Percentiles rank a stretch among this genome's conserved stretches.
phyloP scores from a whole-genome alignment of 1,284 basidiomycete genomes.

The Heliocybe sulcata region DNA sequence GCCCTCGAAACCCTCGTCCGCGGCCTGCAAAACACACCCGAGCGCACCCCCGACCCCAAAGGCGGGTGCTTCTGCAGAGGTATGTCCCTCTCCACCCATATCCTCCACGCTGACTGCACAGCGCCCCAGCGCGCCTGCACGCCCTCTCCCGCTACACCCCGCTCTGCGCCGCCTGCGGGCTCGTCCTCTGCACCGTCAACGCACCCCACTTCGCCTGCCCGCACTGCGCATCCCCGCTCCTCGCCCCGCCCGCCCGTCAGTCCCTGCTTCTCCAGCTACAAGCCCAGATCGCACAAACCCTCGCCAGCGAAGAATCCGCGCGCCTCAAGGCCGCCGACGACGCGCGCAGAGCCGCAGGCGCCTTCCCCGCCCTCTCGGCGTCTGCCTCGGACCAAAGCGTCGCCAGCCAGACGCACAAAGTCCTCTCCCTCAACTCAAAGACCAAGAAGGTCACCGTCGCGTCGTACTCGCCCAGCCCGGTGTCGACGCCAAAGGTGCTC shows the following conservation, averaged over 20 bases:
- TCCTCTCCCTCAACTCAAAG: constrained; percentile 50
- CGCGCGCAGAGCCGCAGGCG: constrained; percentile 43
- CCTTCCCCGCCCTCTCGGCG: constrained; percentile 48
- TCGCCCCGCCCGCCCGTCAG: constrained; percentile 24
- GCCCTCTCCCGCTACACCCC: constrained; percentile 45
- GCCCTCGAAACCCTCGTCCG: constrained; percentile 34
- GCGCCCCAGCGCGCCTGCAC: constrained; percentile 46
- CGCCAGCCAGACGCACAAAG: constrained; percentile 40
- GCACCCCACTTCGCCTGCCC: constrained; percentile 50
- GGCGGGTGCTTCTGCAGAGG: constrained; percentile 68
- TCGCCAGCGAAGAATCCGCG: constrained; percentile 40
- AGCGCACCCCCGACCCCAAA: constrained; percentile 38
- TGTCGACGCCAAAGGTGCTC: constrained; percentile 18
- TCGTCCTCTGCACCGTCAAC: constrained; percentile 56
- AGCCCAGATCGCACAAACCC: constrained; percentile 31
- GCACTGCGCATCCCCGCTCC: constrained; percentile 36
- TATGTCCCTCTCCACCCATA: constrained; percentile 14
- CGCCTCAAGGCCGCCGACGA: constrained; percentile 38
- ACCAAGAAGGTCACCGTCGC: constrained; percentile 45
- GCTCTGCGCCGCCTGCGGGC: constrained; percentile 51
- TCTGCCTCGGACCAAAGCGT: constrained; percentile 16
- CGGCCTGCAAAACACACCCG: constrained; percentile 17
- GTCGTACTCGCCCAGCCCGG: constrained; percentile 33
- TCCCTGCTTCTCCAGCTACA: constrained; percentile 36
- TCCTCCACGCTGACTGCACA: neutral